These are phyloP conservation scores for Fusarium chaquense DNA, from an alignment of 2,329 filamentous ascomycete species.

Conservation along the genomic window DNA sequence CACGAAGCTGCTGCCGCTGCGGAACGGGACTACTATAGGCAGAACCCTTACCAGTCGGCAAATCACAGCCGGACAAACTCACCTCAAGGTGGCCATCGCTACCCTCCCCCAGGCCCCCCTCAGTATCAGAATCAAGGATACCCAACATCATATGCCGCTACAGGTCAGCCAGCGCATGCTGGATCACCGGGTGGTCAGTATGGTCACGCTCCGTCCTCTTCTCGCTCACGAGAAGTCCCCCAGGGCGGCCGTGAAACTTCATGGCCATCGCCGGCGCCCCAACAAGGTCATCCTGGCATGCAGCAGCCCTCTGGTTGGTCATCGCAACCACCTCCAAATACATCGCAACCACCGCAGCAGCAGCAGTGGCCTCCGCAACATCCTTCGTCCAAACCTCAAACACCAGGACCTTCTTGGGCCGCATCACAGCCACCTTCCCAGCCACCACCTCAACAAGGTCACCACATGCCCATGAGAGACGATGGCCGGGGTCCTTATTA, in stretches of 20 bases:
- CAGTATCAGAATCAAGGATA: conserved; percentile 62
- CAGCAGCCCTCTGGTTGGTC: conserved; percentile 50
- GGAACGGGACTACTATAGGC: conserved; percentile 64
- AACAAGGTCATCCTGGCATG: conserved; percentile 38
- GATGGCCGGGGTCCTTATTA: conserved; percentile 55
- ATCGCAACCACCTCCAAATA: conserved; percentile 49
- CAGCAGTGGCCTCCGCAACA: conserved; percentile 53
- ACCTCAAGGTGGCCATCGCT: conserved; percentile 62
- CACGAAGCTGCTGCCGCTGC: conserved; percentile 48
- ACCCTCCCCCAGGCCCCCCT: conserved; percentile 57
- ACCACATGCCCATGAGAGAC: conserved; percentile 54
- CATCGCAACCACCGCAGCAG: conserved; percentile 51
- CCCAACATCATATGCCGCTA: conserved; percentile 55
- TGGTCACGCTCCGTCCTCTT: conserved; percentile 58
- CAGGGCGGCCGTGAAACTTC: conserved; percentile 53
- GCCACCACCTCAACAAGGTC: conserved; percentile 52
- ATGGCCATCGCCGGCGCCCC: conserved; percentile 50
- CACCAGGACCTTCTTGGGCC: conserved; percentile 51
- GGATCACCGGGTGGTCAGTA: conserved; percentile 70
- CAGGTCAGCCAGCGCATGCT: conserved; percentile 54
- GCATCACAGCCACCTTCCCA: conserved; percentile 52
- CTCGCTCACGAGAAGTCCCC: conserved; percentile 59
- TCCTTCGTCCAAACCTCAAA: conserved; percentile 51
- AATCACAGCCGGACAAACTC: conserved; percentile 58
- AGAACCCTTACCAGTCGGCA: conserved; percentile 53